Percentiles rank a stretch among this genome's conserved stretches.
phyloP scores from a whole-genome alignment of 805 yeast genomes.

The Cyberlindnera americana region DNA sequence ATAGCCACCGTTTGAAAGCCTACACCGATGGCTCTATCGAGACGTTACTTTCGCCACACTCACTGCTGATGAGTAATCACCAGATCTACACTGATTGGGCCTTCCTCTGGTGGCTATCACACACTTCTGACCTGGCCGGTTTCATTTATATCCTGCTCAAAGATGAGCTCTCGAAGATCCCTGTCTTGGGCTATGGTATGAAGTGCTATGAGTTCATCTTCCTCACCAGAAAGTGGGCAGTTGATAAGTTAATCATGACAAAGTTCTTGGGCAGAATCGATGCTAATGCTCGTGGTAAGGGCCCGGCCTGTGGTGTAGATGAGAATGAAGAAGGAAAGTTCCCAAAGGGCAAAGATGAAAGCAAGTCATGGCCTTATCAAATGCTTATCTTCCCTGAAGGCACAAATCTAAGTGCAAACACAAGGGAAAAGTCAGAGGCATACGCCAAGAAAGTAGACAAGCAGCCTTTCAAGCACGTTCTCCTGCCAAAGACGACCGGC shows the following conservation, averaged over 20 bases:
- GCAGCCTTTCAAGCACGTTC: constrained; percentile 53
- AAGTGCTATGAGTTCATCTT: constrained; percentile 70
- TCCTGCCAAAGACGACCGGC: constrained; percentile 85
- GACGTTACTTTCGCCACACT: constrained; percentile 41
- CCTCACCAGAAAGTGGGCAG: constrained; percentile 81
- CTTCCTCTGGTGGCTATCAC: constrained; percentile 80
- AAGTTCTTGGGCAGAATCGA: constrained; percentile 54
- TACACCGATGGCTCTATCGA: constrained; percentile 13
- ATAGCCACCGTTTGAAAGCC: constrained; percentile 8
- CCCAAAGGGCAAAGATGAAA: constrained; percentile 21
- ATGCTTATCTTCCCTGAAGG: constrained; percentile 91
- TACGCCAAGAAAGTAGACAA: constrained; percentile 53
- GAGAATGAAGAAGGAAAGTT: constrained; percentile 28
- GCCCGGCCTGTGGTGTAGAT: constrained; percentile 42
- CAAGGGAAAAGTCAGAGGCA: constrained; percentile 51
- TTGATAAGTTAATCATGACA: constrained; percentile 58
- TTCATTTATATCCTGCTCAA: constrained; percentile 72
- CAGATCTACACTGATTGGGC: constrained; percentile 95
- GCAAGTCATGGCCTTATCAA: constrained; percentile 56
- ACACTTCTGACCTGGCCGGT: constrained; percentile 63
- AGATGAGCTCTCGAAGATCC: constrained; percentile 64
- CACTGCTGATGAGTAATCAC: constrained; percentile 81
- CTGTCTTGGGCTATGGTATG: constrained; percentile 87
- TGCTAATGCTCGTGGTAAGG: constrained; percentile 55
- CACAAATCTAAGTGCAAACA: constrained; percentile 71